These are phyloP conservation scores for Kentomonas sorsogonicus DNA, from an alignment of 208 protist genomes.

Conservation along the genomic window DNA sequence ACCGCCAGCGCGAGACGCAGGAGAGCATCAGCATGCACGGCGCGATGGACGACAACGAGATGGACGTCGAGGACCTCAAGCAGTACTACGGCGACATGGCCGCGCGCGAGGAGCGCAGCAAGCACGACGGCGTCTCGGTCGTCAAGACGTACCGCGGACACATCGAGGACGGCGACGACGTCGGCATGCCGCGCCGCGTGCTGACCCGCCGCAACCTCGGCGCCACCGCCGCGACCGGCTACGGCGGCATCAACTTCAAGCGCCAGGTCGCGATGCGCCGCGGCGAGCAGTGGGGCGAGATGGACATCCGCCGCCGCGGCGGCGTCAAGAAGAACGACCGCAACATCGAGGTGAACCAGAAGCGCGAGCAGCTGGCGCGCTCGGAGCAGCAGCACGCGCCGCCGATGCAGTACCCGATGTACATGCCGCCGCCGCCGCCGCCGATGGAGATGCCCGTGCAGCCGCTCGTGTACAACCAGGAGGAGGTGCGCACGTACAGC, in stretches of 20 bases:
- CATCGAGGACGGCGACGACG: slow-evolving; percentile 46
- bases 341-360: slow-evolving; percentile 1
- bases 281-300: slow-evolving; percentile 53
- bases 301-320: slow-evolving; percentile 27
- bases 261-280: slow-evolving; percentile 46
- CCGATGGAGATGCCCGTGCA: slow-evolving; percentile 21
- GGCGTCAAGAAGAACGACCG: not conserved
- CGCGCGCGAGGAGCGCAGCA: slow-evolving; percentile 23
- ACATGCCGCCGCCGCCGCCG: slow-evolving; percentile 9
- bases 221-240: slow-evolving; percentile 36
- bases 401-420: slow-evolving; percentile 6
- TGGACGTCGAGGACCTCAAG: slow-evolving; percentile 32
- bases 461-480: slow-evolving; percentile 34
- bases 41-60: slow-evolving; percentile 21
- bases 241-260: slow-evolving; percentile 68
- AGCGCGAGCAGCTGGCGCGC: too few species aligned
- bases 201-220: slow-evolving; percentile 30
- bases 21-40: slow-evolving; percentile 39
- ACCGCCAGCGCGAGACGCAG: slow-evolving; percentile 45
- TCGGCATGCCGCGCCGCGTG: slow-evolving; percentile 55
- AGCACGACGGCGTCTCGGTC: slow-evolving; percentile 39
- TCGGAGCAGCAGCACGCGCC: not conserved
- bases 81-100: slow-evolving; percentile 75
- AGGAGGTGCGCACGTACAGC: slow-evolving; percentile 46
- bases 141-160: slow-evolving; percentile 42